Base-by-base conservation (phyloP, 2,329 filamentous ascomycete species). In the Apiospora rasikravindrae region DNA sequence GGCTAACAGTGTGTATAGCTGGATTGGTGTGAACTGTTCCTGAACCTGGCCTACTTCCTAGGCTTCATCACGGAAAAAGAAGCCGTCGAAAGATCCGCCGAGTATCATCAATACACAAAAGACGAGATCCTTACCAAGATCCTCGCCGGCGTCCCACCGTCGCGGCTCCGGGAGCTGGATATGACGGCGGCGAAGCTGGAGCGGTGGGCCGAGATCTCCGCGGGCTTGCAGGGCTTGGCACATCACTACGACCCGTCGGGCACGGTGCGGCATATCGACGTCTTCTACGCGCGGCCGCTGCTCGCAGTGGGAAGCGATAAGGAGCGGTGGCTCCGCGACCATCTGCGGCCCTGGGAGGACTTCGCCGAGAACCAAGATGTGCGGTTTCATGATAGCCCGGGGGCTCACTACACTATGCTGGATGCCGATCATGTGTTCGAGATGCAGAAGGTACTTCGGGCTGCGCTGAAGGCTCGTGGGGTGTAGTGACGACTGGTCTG, bases 181-280 rank as follows among this genome's bases (percentile, higher is more conserved):
- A 69, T 82, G 40, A 75, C 73, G 16, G 67, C 69, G 4, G 68
- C 71, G 2, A 74, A 73, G 26, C 69, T 83, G 69, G 73, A 72
- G 8, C 75, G 72, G 6, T 83, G 82, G 81, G 77, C 80, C 0
- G 70, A 77, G 16, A 40, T 83, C 8, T 78, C 82, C 0, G 77
- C 75, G 42, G 64, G 69, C 0, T 67, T 84, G 44, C 80, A 83
- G 70, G 77, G 74, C 33, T 78, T 81, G 19, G 79, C 78, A 2
- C 57, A 72, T 2, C 77, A 82, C 4, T 85, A 85, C 73, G 80
- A 84, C 37, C 83, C 84, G 1, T n/a, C 33, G 0, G 82, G 83
- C 0, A 70, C 66, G 1, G 78, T 84, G 0, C 67, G 71, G 4
- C 19, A 14, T 14, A 81, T 85, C 70, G 83, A 85, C 75, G 77